Evolutionary conservation across 257 asterid species (phyloP).

Genomic region (Primulina tabacum): DNA sequence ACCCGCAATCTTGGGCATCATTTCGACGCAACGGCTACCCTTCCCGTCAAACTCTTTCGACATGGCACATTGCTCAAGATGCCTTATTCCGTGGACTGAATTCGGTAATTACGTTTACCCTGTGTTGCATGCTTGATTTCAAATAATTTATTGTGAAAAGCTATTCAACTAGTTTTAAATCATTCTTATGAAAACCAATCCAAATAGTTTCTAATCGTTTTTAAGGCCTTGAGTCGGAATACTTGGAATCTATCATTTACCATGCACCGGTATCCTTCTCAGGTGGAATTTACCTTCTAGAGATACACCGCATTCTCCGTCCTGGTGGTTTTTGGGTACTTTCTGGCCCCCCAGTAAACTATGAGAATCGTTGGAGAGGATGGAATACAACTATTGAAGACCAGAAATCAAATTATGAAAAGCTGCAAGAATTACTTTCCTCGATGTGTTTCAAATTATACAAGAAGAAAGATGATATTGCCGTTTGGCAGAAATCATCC

Average conservation of each 20-base stretch:
- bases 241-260: constrained; percentile 1
- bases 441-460: constrained; percentile 85
- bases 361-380: constrained; percentile 89
- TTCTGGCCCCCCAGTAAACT: constrained; percentile 95
- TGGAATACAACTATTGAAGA: constrained; percentile 97
- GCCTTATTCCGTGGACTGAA: constrained; percentile 99
- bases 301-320: constrained; percentile 84
- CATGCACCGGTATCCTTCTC: constrained; percentile 26
- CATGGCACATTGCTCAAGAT: constrained; percentile 99
- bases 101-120: constrained; percentile 49
- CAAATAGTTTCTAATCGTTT: too few relatives aligned
- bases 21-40: constrained; percentile 97
- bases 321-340: constrained; percentile 99
- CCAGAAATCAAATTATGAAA: constrained; percentile 77
- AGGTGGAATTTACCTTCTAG: constrained; percentile 96
- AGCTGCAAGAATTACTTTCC: constrained; percentile 74
- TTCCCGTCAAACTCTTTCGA: constrained; percentile 96
- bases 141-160: constrained; percentile 4
- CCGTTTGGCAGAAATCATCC: constrained; percentile 84
- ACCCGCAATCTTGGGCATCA: constrained; percentile 91
- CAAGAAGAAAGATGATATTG: constrained; percentile 93
- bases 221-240: not conserved
- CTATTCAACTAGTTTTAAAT: not conserved
- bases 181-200: not conserved
- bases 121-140: not conserved